Conservation (phyloP, 306 rosid species). For the Ammopiptanthus mongolicus region DNA sequence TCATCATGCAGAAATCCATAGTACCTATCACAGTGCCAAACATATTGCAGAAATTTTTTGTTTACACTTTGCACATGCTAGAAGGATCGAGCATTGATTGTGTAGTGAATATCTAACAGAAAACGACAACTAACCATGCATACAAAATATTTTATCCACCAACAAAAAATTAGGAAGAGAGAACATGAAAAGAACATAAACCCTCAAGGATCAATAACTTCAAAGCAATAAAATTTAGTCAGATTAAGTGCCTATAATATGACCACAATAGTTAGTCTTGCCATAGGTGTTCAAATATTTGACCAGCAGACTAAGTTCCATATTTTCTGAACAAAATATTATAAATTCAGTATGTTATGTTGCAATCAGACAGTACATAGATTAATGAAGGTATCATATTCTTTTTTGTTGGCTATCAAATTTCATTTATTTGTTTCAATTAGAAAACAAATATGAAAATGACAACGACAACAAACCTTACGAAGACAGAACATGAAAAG, state of each 20-base stretch:
- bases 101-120: conserved; percentile 3
- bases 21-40: not conserved
- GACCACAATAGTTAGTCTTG: not conserved
- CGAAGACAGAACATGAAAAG: not conserved
- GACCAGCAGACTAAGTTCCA: not conserved
- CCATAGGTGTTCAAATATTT: not conserved
- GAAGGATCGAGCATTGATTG: not conserved
- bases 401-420: not conserved
- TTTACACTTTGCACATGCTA: not conserved
- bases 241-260: not conserved
- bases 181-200: not conserved
- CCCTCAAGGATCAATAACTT: not conserved
- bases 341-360: not conserved
- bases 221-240: not conserved
- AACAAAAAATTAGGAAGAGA: not conserved
- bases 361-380: not conserved
- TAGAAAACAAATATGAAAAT: not conserved
- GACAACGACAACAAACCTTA: no score
- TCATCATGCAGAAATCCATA: not conserved
- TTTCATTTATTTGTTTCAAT: not conserved
- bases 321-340: not conserved
- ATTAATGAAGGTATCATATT: no score
- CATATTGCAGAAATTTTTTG: not conserved
- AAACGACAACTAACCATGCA: not conserved
- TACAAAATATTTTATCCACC: not conserved